Evolutionary conservation across 805 yeast genomes (phyloP).

Genomic region (Myxozyma lipomycoides): DNA sequence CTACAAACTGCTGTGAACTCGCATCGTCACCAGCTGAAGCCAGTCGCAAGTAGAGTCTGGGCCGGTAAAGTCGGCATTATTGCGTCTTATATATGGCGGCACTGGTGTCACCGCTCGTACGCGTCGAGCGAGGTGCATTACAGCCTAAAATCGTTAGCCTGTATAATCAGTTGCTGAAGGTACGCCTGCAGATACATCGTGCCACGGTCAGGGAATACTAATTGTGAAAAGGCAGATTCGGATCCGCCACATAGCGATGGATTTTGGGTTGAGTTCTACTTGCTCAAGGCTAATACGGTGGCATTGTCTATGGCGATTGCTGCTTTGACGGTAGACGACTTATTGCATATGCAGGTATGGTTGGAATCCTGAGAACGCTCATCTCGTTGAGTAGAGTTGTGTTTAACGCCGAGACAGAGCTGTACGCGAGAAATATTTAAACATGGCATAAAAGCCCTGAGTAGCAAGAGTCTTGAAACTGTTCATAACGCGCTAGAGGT

Average conservation of each 20-base stretch:
- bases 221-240: slow-evolving; percentile 17
- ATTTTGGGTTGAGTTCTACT: slow-evolving; percentile 38
- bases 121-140: slow-evolving; percentile 31
- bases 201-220: not conserved
- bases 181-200: slow-evolving; percentile 11
- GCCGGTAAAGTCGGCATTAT: too few species aligned
- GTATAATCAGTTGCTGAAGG: slow-evolving; percentile 36
- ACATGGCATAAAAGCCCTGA: slow-evolving; percentile 29
- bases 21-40: too few species aligned
- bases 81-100: slow-evolving; percentile 19
- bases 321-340: slow-evolving; percentile 22
- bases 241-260: slow-evolving; percentile 30
- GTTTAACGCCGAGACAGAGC: too few species aligned
- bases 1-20: too few species aligned
- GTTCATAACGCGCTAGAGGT: slow-evolving; percentile 23
- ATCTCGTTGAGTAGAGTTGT: not conserved
- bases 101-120: slow-evolving; percentile 34
- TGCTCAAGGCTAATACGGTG: slow-evolving; percentile 31
- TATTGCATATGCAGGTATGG: slow-evolving; percentile 18
- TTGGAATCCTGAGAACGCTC: too few species aligned
- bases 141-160: slow-evolving; percentile 38
- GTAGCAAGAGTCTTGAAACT: slow-evolving; percentile 16
- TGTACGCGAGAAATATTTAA: slow-evolving; percentile 28
- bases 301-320: slow-evolving; percentile 19
- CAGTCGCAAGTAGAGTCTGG: too few species aligned